Base-by-base conservation (phyloP, 139 green algal genomes). In the Chlorella sp. region DNA sequence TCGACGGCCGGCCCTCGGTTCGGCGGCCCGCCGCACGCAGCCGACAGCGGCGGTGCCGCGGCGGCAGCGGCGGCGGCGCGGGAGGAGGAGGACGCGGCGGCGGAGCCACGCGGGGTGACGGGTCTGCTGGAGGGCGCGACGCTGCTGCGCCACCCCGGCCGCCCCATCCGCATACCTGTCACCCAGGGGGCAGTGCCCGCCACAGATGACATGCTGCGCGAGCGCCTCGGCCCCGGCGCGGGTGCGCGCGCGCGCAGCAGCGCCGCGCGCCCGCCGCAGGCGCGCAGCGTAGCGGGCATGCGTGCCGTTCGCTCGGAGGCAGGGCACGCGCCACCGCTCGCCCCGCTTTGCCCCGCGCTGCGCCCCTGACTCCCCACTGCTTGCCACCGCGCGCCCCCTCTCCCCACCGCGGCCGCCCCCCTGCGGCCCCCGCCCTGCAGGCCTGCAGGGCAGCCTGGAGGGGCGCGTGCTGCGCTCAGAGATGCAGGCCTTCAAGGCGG, bases 401-500 rank as follows among this genome's bases (percentile, higher is more conserved):
- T n/a, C n/a, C n/a, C n/a, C n/a, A n/a, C n/a, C n/a, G n/a, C n/a
- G n/a, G 17, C 48, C 17, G 48, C 21, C 17, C 48, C 48, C 21
- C n/a, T 51, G 76, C 68, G 36, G 58, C 45, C 11, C 36, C 69
- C 17, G 61, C 63, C 17, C 35, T 51, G 29, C 51, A 45, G 77
- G 64, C 36, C 71, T 40, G n/a, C 21, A 21, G 12, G 33, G 62
- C 31, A 75, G 62, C 5, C 59, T 93, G 77, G 68, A 87, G 67
- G 83, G 82, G 0, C 77, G 82, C 40, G 72, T 89, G 66, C 83
- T 97, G 51, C 31, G 75, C 1, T 84, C 82, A 6, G 92, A 97
- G 82, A 98, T 98, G 91, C 79, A 89, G 2, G 91, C 94, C 1
- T 98, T 98, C 88, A 98, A 98, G 83, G 94, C 94, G 6, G 94